Base-by-base conservation (phyloP, 2,329 filamentous ascomycete species). In the Verticillium nonalfalfae region DNA sequence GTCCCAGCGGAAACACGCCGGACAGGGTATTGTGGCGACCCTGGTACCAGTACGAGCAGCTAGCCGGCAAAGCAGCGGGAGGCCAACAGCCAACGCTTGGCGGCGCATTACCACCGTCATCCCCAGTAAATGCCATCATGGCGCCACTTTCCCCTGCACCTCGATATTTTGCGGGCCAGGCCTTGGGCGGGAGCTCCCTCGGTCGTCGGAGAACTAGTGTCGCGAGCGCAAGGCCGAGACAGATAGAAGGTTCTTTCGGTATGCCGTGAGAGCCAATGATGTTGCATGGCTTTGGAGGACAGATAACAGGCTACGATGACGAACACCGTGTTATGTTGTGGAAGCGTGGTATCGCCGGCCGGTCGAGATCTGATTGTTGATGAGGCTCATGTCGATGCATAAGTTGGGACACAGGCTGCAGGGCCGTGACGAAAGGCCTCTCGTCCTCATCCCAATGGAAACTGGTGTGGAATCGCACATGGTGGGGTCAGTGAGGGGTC, bases 141-240 rank as follows among this genome's bases (percentile, higher is more conserved):
- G 36, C 59, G 58, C 61, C 59, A 63, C 59, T 61, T 61, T 61
- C 61, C 35, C 38, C 45, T 50, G 45, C 45, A 50, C 45, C 45
- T 50, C 45, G 45, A 50, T 50, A 50, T 50, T 50, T 50, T 18
- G 45, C 45, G 45, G 45, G 45, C 45, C 18, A 50, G 45, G 45
- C 45, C 45, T 50, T 18, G 45, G 26, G 18, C 45, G 45, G 45
- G n/a, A 26, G 45, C n/a, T 26, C 45, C 45, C n/a, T 50, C 45
- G 45, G 45, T 50, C 45, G 45, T 50, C 45, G 45, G 45, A n/a
- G 45, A n/a, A 63, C 54, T 57, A 57, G 56, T 59, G 58, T 61
- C 21, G 31, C 39, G 39, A 11, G 21, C 26, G 9, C 18, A 50
- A n/a, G n/a, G 9, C n/a, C 45, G 45, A 50, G 45, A 50, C 45